A percentile compares a stretch with the other conserved stretches of the same genome.
Conservation (phyloP, 1,139 yeast genomes). For the Saccharomyces uvarum region DNA sequence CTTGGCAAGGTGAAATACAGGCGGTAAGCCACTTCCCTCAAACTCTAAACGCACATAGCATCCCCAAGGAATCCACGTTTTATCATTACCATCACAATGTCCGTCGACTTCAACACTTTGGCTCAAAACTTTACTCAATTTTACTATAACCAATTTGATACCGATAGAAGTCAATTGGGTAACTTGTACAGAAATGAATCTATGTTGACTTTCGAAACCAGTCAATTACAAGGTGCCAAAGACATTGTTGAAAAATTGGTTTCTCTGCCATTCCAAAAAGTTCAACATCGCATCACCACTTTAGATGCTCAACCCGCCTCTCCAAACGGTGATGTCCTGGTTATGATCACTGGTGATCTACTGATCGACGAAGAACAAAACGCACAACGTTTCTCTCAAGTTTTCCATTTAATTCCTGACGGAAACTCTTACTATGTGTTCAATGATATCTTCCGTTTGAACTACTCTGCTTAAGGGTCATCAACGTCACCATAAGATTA, state of each 20-base stretch:
- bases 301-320: slow-evolving; percentile 98
- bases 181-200: slow-evolving; percentile 93
- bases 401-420: slow-evolving; percentile 92
- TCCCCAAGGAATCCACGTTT: background rate
- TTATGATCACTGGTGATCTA: slow-evolving; percentile 96
- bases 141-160: slow-evolving; percentile 91
- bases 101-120: slow-evolving; percentile 63
- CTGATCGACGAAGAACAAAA: slow-evolving; percentile 85
- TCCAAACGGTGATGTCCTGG: slow-evolving; percentile 86
- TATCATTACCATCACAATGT: slow-evolving; percentile 12
- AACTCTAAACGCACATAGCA: background rate
- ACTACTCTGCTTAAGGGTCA: slow-evolving; percentile 43
- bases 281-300: slow-evolving; percentile 85
- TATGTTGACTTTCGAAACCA: slow-evolving; percentile 92
- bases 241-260: slow-evolving; percentile 84
- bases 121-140: slow-evolving; percentile 80
- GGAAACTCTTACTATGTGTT: slow-evolving; percentile 85
- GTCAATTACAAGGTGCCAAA: slow-evolving; percentile 91
- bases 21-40: background rate
- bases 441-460: slow-evolving; percentile 93
- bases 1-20: background rate
- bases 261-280: slow-evolving; percentile 84
- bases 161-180: slow-evolving; percentile 87
- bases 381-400: slow-evolving; percentile 94
- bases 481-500: background rate